phyloP scores from a whole-genome alignment of 2,329 filamentous ascomycete species.

The Cryphonectria carpinicola region DNA sequence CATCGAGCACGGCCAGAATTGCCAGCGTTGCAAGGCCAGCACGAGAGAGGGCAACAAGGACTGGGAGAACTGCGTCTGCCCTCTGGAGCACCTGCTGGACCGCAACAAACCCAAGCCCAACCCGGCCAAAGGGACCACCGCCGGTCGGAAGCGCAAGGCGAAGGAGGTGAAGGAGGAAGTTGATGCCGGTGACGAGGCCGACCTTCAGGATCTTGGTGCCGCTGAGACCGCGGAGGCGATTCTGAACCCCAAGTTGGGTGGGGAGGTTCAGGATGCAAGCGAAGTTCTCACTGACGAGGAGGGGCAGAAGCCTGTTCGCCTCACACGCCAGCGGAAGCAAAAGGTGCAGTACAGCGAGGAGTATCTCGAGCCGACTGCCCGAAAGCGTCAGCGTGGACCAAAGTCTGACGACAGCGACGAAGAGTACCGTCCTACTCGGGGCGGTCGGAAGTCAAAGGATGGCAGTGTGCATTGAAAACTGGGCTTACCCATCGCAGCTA shows the following conservation, averaged over 20 bases:
- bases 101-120: not conserved
- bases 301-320: not conserved
- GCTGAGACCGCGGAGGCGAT: not conserved
- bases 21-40: slow-evolving; percentile 49
- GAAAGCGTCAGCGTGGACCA: slow-evolving; percentile 1
- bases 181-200: not conserved
- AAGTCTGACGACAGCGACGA: slow-evolving; percentile 11
- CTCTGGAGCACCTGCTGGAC: slow-evolving; percentile 46
- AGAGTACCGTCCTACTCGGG: slow-evolving; percentile 5
- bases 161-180: not conserved
- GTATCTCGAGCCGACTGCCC: not conserved
- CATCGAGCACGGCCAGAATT: slow-evolving; percentile 56
- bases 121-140: slow-evolving; percentile 6
- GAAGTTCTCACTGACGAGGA: not conserved
- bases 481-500: not conserved
- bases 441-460: slow-evolving; percentile 8
- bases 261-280: not conserved
- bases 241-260: not conserved
- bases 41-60: slow-evolving; percentile 63
- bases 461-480: not conserved
- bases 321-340: not conserved
- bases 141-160: not conserved
- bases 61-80: slow-evolving; percentile 60
- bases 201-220: not conserved
- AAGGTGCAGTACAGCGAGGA: not conserved